phyloP scores from a whole-genome alignment of 2,329 filamentous ascomycete species.

The Reticulascus tulasneorum region DNA sequence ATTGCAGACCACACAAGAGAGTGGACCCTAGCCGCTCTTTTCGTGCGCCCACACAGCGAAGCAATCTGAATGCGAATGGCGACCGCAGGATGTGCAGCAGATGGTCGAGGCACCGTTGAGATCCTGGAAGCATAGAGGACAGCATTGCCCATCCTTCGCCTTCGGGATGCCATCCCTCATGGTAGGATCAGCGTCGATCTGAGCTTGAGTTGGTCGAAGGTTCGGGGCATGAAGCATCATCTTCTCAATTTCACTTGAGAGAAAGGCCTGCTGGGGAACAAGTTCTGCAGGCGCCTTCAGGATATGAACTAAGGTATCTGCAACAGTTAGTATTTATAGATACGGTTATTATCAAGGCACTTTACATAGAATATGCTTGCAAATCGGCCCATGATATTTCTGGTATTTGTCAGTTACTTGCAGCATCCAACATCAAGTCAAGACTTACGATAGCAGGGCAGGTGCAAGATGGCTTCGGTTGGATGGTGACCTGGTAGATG shows the following conservation, averaged over 20 bases:
- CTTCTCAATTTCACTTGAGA: slow-evolving; percentile 1
- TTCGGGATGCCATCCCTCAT: slow-evolving; percentile 9
- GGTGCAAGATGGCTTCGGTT: background rate
- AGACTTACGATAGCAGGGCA: slow-evolving; percentile 6
- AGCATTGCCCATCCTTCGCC: slow-evolving; percentile 2
- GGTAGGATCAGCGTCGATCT: slow-evolving; percentile 3
- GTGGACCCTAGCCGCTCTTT: slow-evolving; percentile 1
- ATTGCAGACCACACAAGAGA: slow-evolving; percentile 6
- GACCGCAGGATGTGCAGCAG: slow-evolving; percentile 8
- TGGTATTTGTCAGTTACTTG: background rate
- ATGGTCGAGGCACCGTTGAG: background rate
- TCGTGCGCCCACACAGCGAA: slow-evolving; percentile 1
- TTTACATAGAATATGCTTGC: slow-evolving; percentile 14
- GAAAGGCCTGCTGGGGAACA: slow-evolving; percentile 5
- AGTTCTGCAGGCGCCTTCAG: slow-evolving; percentile 6
- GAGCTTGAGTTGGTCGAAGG: slow-evolving; percentile 3
- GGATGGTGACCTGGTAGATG: slow-evolving; percentile 6
- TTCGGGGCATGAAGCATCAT: slow-evolving; percentile 4
- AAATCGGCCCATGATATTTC: slow-evolving; percentile 6
- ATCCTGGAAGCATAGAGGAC: slow-evolving; percentile 9
- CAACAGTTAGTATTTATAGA: background rate
- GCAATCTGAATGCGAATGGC: slow-evolving; percentile 8
- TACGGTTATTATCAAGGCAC: background rate
- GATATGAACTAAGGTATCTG: slow-evolving; percentile 10
- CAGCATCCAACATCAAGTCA: background rate